Evolutionary conservation across 495 filamentous ascomycete genomes (phyloP).

Genomic region (Penicilliopsis zonata): DNA sequence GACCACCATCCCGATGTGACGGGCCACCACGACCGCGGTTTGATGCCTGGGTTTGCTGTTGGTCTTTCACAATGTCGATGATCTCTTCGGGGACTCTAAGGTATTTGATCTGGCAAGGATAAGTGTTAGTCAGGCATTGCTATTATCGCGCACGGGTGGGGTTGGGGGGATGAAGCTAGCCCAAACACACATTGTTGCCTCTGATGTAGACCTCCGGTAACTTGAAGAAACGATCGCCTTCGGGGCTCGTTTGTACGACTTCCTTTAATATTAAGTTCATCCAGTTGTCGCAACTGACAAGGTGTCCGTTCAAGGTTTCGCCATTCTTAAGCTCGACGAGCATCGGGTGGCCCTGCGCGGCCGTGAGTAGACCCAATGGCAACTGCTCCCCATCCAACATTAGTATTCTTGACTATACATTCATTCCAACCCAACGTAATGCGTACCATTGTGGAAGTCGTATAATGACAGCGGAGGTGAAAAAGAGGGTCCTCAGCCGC

Average conservation of each 20-base stretch:
- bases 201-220: conserved; percentile 91
- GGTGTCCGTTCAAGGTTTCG: conserved; percentile 91
- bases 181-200: conserved; percentile 74
- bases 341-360: conserved; percentile 97
- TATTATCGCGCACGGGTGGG: neutral
- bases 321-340: conserved; percentile 98
- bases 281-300: conserved; percentile 96
- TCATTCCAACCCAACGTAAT: too few relatives aligned
- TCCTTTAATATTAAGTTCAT: conserved; percentile 98
- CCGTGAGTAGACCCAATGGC: conserved; percentile 83
- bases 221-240: conserved; percentile 85
- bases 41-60: conserved; percentile 58
- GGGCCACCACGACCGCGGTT: conserved; percentile 57
- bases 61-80: conserved; percentile 85
- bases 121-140: neutral
- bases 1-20: conserved; percentile 48
- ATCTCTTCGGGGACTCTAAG: conserved; percentile 92
- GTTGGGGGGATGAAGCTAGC: conserved; percentile 1
- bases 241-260: conserved; percentile 93
- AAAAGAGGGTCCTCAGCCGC: too few relatives aligned
- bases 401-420: too few relatives aligned
- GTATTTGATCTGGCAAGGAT: conserved; percentile 79
- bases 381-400: conserved; percentile 39
- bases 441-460: neutral
- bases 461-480: neutral